Base-by-base conservation (phyloP, 106 monocot genomes). In the Acorus calamus region DNA sequence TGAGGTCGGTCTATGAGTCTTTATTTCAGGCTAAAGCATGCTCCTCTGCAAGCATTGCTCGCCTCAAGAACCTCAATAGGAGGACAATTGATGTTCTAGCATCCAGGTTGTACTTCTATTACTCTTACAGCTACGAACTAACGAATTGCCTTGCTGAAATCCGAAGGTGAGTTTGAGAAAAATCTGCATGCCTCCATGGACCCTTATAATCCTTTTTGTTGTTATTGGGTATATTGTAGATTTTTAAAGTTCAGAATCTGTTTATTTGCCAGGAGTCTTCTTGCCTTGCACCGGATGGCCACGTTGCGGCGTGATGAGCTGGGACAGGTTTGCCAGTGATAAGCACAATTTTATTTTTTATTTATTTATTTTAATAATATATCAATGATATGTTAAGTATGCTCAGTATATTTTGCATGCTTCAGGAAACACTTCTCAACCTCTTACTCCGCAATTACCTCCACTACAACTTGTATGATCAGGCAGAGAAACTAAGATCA, bases 391-490 rank as follows among this genome's bases (percentile, higher is more conserved):
- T 28, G 28, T 28, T 28, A 28, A 28, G 1, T 42, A 42, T 59
- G 58, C 58, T 8, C 57, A 59, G 7, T 6, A 59, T 28, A 11
- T 2, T 60, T 59, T 28, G 51, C 55, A 50, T 7, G 11, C 42
- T 75, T 69, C 83, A 99, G 98, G 98, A 99, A 72, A 99, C 98
- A 9, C 88, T 99, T 67, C 82, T 99, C 7, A 99, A 99, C 63
- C 79, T 99, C 57, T 77, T 99, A 46, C 98, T 99, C 59, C 85
- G 92, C 70, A 99, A 99, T 73, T 99, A 99, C 59, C 98, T 99
- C 14, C 98, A 99, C 57, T 92, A 99, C 73, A 99, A 99, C 74
- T 83, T 99, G 49, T 99, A 92, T 57, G 92, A 92, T 55, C 92
- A 92, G 59, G 92, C 98, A 56, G 98, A 99, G 68, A 99, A 99